Conservation (phyloP, 176 grass and related monocot species). For the Leersia perrieri region DNA sequence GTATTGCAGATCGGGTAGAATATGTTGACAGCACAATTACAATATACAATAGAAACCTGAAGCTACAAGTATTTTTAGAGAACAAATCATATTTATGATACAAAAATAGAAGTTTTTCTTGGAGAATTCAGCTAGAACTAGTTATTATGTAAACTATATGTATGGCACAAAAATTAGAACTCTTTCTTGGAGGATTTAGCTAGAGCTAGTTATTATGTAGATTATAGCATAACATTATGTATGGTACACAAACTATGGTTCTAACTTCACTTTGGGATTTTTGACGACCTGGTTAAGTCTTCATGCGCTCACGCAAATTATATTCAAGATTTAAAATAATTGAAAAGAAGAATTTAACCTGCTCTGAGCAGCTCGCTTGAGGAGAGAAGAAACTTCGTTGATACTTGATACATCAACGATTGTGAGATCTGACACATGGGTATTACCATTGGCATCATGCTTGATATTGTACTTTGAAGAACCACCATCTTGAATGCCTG, state of each 20-base stretch:
- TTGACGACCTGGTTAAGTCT: not conserved
- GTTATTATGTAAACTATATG: not conserved
- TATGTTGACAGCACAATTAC: not conserved
- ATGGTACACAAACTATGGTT: not conserved
- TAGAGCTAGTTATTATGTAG: not conserved
- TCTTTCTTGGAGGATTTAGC: not conserved
- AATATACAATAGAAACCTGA: not conserved
- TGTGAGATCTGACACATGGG: constrained; percentile 69
- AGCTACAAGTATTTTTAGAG: too few species aligned
- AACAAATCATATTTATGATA: not conserved
- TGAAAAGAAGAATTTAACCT: constrained; percentile 43
- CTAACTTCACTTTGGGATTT: not conserved
- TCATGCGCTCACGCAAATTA: not conserved
- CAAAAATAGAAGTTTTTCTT: not conserved
- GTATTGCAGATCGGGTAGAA: not conserved
- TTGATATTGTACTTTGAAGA: constrained; percentile 74
- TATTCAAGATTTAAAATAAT: not conserved
- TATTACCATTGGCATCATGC: constrained; percentile 79
- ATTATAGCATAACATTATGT: not conserved
- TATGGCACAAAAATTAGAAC: not conserved
- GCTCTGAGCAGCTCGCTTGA: constrained; percentile 73
- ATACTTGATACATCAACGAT: constrained; percentile 66
- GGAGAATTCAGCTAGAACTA: not conserved
- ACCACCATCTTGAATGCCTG: constrained; percentile 44
- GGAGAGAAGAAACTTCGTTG: constrained; percentile 65